Base-by-base conservation (phyloP, 2,329 filamentous ascomycete genomes). In the Xylaria digitata region DNA sequence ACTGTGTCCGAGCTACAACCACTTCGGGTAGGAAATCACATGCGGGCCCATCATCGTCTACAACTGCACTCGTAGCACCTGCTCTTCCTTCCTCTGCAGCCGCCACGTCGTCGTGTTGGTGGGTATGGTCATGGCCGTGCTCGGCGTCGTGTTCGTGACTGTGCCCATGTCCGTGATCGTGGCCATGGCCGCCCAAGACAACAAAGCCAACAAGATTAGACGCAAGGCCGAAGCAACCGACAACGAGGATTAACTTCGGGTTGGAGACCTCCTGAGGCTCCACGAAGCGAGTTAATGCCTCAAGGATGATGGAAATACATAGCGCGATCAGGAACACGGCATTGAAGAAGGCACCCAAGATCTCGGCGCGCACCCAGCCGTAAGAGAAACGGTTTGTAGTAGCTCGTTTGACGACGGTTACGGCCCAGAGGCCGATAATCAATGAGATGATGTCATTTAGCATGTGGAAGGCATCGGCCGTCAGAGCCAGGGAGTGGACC, bases 391-490 rank as follows among this genome's bases (percentile, higher is more conserved):
- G 92, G 75, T 97, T 94, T 8, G 94, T 96, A 0, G 90, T 92
- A 71, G 90, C 92, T 75, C 92, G 89, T 78, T 92, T 92, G 30
- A 94, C 93, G 57, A 96, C 92, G 69, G 91, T 92, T 61, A 99
- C 96, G 60, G 96, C 96, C 95, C 96, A 99, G 46, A 98, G 81
- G 71, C 96, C 96, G 69, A 99, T 95, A 63, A 90, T 87, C 15
- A 99, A 84, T 1, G 96, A 98, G 68, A 99, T 90, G 74, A 99
- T 96, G 87, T 99, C 96, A 83, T 99, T 99, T 68, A 99, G 85
- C 96, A 99, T 99, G 82, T 99, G 96, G 80, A 99, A 99, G 67
- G 96, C 94, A 83, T 99, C 96, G 61, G 96, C 96, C 77, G 96
- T 94, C 66, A 99, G 87, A 43, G 96, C 96, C 73, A 99, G 87